Percentiles rank a stretch among this genome's conserved stretches.
phyloP scores from a whole-genome alignment of 2,329 filamentous ascomycete genomes.

The Clonostachys byssicola region DNA sequence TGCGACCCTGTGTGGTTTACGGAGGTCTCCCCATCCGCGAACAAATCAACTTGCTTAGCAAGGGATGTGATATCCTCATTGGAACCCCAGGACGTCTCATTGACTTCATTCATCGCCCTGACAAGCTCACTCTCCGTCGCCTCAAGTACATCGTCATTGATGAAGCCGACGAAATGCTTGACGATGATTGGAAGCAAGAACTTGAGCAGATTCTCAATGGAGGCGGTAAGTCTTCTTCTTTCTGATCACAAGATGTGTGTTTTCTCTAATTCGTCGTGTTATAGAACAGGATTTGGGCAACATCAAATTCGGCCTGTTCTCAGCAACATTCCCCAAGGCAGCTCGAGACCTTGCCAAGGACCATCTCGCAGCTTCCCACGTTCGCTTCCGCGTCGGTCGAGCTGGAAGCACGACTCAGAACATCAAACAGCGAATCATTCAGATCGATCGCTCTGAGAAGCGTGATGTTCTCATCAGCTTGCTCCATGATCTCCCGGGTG shows the following conservation, averaged over 20 bases:
- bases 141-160: constrained; percentile 83
- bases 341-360: constrained; percentile 73
- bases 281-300: constrained; percentile 71
- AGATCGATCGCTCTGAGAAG: constrained; percentile 63
- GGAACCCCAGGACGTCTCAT: constrained; percentile 82
- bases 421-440: constrained; percentile 74
- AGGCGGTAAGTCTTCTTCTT: constrained; percentile 58
- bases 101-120: constrained; percentile 74
- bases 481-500: constrained; percentile 64
- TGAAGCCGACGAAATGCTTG: constrained; percentile 91
- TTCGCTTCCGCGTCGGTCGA: constrained; percentile 83
- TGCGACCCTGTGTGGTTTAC: constrained; percentile 86
- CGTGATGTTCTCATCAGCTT: constrained; percentile 67
- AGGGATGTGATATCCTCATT: constrained; percentile 86
- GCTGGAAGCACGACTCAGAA: constrained; percentile 79
- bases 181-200: constrained; percentile 72
- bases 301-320: constrained; percentile 78
- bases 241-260: constrained; percentile 1
- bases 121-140: constrained; percentile 67
- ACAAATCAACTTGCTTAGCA: constrained; percentile 69
- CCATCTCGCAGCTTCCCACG: constrained; percentile 68
- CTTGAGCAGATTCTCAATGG: constrained; percentile 74
- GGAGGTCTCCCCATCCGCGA: constrained; percentile 72
- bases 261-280: constrained; percentile 12
- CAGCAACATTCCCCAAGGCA: constrained; percentile 84